A percentile compares a stretch with the other conserved stretches of the same genome.
Conservation (phyloP, 108 stramenopile genomes). For the Bacterosira constricta region DNA sequence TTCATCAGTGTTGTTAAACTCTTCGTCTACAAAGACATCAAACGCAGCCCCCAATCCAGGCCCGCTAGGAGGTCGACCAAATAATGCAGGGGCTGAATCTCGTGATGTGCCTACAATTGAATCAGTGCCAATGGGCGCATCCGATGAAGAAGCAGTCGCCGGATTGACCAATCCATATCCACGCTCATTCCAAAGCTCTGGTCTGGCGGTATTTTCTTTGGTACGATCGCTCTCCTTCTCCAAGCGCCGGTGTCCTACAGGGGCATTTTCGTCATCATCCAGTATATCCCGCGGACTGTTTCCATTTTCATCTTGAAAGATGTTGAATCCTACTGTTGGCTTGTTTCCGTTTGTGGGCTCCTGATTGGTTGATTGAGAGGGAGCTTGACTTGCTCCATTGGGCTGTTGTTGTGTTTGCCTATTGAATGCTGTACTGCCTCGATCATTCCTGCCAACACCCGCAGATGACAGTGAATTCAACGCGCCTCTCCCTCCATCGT, state of each 20-base stretch:
- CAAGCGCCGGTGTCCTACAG: slow-evolving; percentile 27
- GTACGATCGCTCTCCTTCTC: slow-evolving; percentile 61
- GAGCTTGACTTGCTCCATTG: neutral
- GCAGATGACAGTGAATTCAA: slow-evolving; percentile 59
- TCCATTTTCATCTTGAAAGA: slow-evolving; percentile 67
- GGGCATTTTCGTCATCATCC: slow-evolving; percentile 26
- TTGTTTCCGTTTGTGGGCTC: slow-evolving; percentile 2
- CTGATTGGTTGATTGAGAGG: neutral
- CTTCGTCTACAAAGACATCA: slow-evolving; percentile 85
- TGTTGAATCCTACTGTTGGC: slow-evolving; percentile 47
- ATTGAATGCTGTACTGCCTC: slow-evolving; percentile 22
- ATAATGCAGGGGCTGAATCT: neutral
- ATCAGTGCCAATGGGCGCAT: neutral
- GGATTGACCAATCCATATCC: slow-evolving; percentile 62
- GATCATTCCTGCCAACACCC: slow-evolving; percentile 55
- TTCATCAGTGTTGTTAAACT: slow-evolving; percentile 41
- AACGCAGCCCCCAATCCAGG: slow-evolving; percentile 48
- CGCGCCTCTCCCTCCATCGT: slow-evolving; percentile 48
- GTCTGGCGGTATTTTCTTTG: slow-evolving; percentile 72
- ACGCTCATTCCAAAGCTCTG: slow-evolving; percentile 83
- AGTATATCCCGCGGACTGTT: slow-evolving; percentile 14
- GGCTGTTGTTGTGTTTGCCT: slow-evolving; percentile 7
- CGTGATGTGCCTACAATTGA: slow-evolving; percentile 22
- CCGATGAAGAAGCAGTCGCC: neutral
- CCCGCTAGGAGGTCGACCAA: slow-evolving; percentile 19